These are phyloP conservation scores for Aspergillus bridgeri DNA, from an alignment of 495 filamentous ascomycete genomes.

Conservation along the genomic window DNA sequence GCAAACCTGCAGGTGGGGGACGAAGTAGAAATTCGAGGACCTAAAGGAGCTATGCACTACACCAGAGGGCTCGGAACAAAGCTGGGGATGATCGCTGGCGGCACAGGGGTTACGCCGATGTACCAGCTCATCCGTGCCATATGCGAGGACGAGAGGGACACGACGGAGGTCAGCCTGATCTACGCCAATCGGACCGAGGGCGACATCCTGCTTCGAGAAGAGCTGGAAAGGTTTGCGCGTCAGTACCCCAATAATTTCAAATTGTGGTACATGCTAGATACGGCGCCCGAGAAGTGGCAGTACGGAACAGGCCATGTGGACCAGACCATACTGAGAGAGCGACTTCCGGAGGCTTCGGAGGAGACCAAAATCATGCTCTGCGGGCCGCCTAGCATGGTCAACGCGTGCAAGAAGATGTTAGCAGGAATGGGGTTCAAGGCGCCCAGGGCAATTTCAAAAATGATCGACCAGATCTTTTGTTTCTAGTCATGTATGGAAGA, in stretches of 20 bases:
- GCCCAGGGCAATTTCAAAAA: conserved; percentile 34
- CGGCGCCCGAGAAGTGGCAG: conserved; percentile 24
- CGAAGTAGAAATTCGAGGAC: conserved; percentile 44
- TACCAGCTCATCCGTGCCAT: conserved; percentile 53
- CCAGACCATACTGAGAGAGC: conserved; percentile 21
- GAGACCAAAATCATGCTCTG: conserved; percentile 39
- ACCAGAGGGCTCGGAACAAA: conserved; percentile 23
- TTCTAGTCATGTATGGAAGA: conserved; percentile 18
- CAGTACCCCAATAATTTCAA: conserved; percentile 37
- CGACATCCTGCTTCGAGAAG: conserved; percentile 39
- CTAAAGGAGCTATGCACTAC: conserved; percentile 49
- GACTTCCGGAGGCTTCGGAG: conserved; percentile 20
- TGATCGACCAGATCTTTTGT: conserved; percentile 40
- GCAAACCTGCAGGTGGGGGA: conserved; percentile 40
- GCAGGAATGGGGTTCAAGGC: conserved; percentile 30
- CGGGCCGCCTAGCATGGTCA: conserved; percentile 40
- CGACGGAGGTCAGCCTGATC: conserved; percentile 44
- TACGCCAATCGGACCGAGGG: conserved; percentile 42
- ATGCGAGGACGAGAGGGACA: conserved; percentile 45
- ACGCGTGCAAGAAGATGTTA: conserved; percentile 36
- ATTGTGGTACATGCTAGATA: conserved; percentile 43
- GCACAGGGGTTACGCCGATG: conserved; percentile 57
- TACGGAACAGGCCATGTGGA: conserved; percentile 23
- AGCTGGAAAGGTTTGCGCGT: conserved; percentile 46
- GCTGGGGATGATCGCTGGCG: conserved; percentile 51